A percentile compares a stretch with the other conserved stretches of the same genome.
phyloP scores from a whole-genome alignment of 441 rosid genomes.

The Kokia cookei region DNA sequence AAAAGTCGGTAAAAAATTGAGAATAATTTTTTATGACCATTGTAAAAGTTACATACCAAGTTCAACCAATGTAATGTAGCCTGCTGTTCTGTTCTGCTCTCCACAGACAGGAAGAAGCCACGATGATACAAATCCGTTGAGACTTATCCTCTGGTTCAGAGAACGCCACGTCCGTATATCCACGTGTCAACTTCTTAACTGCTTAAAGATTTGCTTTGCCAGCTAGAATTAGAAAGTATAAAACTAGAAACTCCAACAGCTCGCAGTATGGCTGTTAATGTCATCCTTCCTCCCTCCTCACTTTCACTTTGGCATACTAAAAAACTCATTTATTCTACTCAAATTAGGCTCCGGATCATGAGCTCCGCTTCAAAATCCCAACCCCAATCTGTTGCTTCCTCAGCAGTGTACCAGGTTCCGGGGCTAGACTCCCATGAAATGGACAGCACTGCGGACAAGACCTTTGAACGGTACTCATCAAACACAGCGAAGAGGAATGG shows the following conservation, averaged over 20 bases:
- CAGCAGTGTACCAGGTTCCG: conserved; percentile 39
- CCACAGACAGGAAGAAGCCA: background rate
- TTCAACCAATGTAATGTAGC: no score
- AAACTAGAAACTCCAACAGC: background rate
- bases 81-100: background rate
- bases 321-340: conserved; percentile 9
- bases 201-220: background rate
- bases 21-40: no score
- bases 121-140: background rate
- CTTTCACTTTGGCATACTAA: conserved; percentile 3
- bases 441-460: conserved; percentile 29
- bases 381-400: conserved; percentile 1
- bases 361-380: conserved; percentile 7
- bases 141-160: conserved; percentile 2
- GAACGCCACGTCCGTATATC: conserved; percentile 20
- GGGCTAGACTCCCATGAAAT: conserved; percentile 30
- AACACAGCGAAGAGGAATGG: conserved; percentile 39
- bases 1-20: no score
- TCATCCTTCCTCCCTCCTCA: background rate
- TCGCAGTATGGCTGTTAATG: conserved; percentile 9
- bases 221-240: background rate
- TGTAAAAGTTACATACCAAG: no score
- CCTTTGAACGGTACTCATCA: conserved; percentile 44
- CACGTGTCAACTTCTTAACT: conserved; percentile 30
- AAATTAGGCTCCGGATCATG: conserved; percentile 16